Evolutionary conservation across 75 land plant genomes (phyloP).

Genomic region (Sequoiadendron giganteum): DNA sequence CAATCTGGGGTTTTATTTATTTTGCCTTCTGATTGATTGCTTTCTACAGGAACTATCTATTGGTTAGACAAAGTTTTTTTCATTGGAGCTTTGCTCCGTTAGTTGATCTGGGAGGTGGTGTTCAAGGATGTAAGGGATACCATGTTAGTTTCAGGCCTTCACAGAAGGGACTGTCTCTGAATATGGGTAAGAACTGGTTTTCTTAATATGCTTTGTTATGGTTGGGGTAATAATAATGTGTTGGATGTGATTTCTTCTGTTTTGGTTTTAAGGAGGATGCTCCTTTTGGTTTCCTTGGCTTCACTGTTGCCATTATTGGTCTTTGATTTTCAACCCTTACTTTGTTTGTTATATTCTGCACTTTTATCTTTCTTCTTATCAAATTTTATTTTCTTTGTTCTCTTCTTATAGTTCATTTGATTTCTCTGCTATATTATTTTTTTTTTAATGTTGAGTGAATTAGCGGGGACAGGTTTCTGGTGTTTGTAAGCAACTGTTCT

Average conservation of each 20-base stretch:
- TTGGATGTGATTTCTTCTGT: neutral
- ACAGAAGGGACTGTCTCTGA: slow-evolving; percentile 56
- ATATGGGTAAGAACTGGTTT: slow-evolving; percentile 41
- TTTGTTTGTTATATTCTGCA: neutral
- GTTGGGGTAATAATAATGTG: neutral
- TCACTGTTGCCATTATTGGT: neutral
- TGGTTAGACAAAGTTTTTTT: slow-evolving; percentile 65
- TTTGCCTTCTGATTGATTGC: neutral
- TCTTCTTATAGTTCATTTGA: neutral
- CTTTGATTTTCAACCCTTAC: neutral
- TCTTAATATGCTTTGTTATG: no score
- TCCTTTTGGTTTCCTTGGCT: neutral
- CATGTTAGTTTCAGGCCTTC: slow-evolving; percentile 64
- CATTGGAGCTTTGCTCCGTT: slow-evolving; percentile 36
- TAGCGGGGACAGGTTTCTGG: neutral
- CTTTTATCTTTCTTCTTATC: no score
- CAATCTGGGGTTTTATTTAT: neutral
- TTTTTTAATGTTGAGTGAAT: no score
- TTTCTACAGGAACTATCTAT: slow-evolving; percentile 56
- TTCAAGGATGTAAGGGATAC: slow-evolving; percentile 58
- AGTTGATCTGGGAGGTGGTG: slow-evolving; percentile 68
- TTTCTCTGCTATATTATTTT: neutral
- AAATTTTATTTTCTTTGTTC: no score
- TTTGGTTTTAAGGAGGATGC: no score
- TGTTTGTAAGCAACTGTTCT: neutral